These are phyloP conservation scores for Cutaneotrichosporon mucoides DNA, from an alignment of 1,284 basidiomycete genomes.

Conservation along the genomic window DNA sequence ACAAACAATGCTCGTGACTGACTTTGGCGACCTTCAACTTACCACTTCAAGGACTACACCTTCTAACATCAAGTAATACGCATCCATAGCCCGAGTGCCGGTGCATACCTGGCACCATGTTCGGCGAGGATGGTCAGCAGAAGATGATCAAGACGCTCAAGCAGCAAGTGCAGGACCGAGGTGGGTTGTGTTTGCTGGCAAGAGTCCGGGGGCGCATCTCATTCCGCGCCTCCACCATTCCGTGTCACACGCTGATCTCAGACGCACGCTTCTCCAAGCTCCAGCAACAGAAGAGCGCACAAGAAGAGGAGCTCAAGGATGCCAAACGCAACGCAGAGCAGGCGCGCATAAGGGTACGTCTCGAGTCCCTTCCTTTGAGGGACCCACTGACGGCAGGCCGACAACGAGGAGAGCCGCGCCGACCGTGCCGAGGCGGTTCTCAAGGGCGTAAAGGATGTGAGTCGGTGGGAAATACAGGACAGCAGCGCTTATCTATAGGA, in stretches of 20 bases:
- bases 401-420: background rate
- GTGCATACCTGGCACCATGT: constrained; percentile 22
- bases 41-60: background rate
- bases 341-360: background rate
- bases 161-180: constrained; percentile 25
- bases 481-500: constrained; percentile 23
- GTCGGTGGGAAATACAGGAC: background rate
- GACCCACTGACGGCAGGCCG: constrained; percentile 5
- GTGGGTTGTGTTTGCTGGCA: background rate
- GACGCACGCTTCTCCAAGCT: constrained; percentile 1
- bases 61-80: background rate
- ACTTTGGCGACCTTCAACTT: too few species aligned
- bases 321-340: background rate
- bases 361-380: background rate
- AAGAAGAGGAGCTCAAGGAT: background rate
- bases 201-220: too few species aligned
- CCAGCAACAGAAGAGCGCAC: constrained; percentile 1
- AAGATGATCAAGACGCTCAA: constrained; percentile 40
- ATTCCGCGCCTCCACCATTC: background rate
- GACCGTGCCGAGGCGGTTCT: constrained; percentile 25
- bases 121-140: constrained; percentile 44
- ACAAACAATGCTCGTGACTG: background rate
- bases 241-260: background rate
- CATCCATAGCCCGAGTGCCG: background rate
- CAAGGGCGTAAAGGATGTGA: constrained; percentile 19